Evolutionary conservation across 1,139 yeast species (phyloP), one percentile per base, ranked within the genome.

Genomic region (Debaryomyces fabryi): DNA sequence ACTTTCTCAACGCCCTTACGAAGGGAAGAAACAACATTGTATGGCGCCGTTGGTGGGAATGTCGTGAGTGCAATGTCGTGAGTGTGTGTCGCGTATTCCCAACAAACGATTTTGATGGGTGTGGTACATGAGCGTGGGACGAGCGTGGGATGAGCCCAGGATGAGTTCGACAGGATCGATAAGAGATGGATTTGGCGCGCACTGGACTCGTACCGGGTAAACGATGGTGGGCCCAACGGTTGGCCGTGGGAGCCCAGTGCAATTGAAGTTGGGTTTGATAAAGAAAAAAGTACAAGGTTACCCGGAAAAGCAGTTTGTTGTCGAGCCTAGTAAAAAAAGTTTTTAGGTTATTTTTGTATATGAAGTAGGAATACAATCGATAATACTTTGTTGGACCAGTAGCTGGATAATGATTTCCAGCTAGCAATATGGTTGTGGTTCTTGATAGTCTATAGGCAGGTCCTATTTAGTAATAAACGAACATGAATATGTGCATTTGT

Each of bases 21-120:
- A 15, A 15, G 20, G 6, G 35, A 10, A 16, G 20, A 32, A 15
- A 9, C 35, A 9, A 32, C n/a, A 10, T 15, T 4, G 18, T 15
- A 30, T 4, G 12, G 21, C 34, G 20, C 21, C 35, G 18, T 35
- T 35, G 38, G 38, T 18, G 38, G 15, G 38, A 18, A 35, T 12
- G 38, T 35, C 38, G 38, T 20, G 10, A 24, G 12, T 18, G 30
- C 12, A 13, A 15, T 6, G 12, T 30, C 27, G 36, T 15, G 7
- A 6, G 6, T 4, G 15, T 6, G 18, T 21, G 36, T 29, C 36
- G 43, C 43, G 20, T 6, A 40, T 16, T 40, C 43, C 43, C 43
- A 40, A 40, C 43, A 40, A 40, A 29, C n/a, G 16, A 8, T 16
- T 10, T 18, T 40, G 36, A 24, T 40, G 43, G 36, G 43, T 10